These are phyloP conservation scores for Diaporthe vaccinii DNA, from an alignment of 2,329 filamentous ascomycete genomes.

Conservation along the genomic window DNA sequence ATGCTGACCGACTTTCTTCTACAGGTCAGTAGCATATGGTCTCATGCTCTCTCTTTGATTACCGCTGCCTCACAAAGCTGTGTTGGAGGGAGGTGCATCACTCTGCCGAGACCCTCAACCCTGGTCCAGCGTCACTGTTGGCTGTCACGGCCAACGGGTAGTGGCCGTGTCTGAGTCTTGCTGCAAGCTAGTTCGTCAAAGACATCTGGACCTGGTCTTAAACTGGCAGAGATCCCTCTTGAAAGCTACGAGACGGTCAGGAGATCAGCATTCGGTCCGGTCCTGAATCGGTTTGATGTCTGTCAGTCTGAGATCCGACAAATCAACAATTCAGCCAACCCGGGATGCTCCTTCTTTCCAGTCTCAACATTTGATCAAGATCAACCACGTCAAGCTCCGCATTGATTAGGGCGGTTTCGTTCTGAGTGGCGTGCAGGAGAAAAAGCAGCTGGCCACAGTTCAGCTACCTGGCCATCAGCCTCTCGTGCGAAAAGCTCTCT, in stretches of 20 bases:
- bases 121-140: conserved; percentile 31
- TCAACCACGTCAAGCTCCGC: conserved; percentile 22
- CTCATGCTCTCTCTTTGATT: conserved; percentile 39
- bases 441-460: conserved; percentile 32
- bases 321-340: conserved; percentile 13
- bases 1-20: conserved; percentile 41
- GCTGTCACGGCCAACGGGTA: conserved; percentile 32
- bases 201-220: conserved; percentile 37
- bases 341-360: conserved; percentile 15
- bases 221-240: conserved; percentile 33
- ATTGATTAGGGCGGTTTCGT: conserved; percentile 20
- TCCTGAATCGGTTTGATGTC: conserved; percentile 17
- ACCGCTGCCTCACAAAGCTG: conserved; percentile 38
- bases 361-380: conserved; percentile 20
- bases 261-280: conserved; percentile 21
- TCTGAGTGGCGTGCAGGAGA: conserved; percentile 35
- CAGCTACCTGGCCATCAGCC: conserved; percentile 37
- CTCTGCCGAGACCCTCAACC: conserved; percentile 40
- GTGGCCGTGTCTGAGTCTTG: conserved; percentile 33
- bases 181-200: conserved; percentile 36
- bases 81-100: conserved; percentile 33
- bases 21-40: conserved; percentile 41
- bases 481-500: conserved; percentile 27
- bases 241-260: conserved; percentile 25
- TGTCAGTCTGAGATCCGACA: conserved; percentile 23